phyloP scores from a whole-genome alignment of 1,139 yeast genomes.

The Yamadazyma dushanensis region DNA sequence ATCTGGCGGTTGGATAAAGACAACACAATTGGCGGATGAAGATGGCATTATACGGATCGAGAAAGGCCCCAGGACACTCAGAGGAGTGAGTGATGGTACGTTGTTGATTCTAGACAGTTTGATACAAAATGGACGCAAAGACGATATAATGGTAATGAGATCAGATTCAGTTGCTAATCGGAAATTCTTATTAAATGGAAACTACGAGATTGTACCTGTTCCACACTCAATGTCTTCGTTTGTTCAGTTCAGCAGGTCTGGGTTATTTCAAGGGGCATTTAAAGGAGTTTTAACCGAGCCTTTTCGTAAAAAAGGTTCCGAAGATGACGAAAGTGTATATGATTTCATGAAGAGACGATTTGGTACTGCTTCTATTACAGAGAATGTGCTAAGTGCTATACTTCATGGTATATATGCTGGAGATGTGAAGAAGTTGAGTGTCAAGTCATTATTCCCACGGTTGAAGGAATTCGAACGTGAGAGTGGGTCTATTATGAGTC shows the following conservation, averaged over 20 bases:
- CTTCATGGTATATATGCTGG: constrained; percentile 93
- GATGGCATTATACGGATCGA: constrained; percentile 42
- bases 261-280: constrained; percentile 32
- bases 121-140: constrained; percentile 38
- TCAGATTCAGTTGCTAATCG: constrained; percentile 55
- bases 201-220: constrained; percentile 47
- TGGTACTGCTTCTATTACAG: constrained; percentile 54
- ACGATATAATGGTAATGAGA: constrained; percentile 51
- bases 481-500: constrained; percentile 57
- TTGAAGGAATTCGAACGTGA: constrained; percentile 58
- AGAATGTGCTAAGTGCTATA: constrained; percentile 75
- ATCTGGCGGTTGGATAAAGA: constrained; percentile 81
- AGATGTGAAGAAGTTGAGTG: constrained; percentile 67
- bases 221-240: constrained; percentile 47
- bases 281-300: constrained; percentile 44
- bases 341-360: constrained; percentile 69
- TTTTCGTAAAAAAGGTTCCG: constrained; percentile 25
- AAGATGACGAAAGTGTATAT: constrained; percentile 69
- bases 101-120: constrained; percentile 60
- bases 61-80: constrained; percentile 73
- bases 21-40: constrained; percentile 28
- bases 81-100: constrained; percentile 71
- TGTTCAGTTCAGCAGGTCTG: constrained; percentile 42
- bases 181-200: constrained; percentile 53
- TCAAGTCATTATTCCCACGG: constrained; percentile 53